Conservation (phyloP, 2,329 filamentous ascomycete species). For the Penicillium sp. region DNA sequence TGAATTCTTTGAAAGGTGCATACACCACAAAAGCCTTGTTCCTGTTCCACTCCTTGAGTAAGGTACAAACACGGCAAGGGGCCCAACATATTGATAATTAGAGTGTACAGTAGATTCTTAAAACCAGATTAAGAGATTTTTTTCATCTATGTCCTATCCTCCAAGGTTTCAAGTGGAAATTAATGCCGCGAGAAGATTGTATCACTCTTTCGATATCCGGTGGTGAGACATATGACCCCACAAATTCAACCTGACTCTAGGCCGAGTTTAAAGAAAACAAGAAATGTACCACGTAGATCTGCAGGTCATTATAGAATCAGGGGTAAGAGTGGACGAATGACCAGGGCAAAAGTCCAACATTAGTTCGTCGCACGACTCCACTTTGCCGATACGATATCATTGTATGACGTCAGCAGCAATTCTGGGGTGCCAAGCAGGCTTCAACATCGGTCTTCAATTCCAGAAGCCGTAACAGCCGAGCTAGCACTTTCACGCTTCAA, state of each 20-base stretch:
- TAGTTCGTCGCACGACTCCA: neutral
- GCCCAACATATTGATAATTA: neutral
- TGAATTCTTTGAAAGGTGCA: slow-evolving; percentile 18
- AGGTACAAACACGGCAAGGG: neutral
- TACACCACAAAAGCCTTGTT: slow-evolving; percentile 6
- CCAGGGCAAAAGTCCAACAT: neutral
- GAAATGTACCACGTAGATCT: neutral
- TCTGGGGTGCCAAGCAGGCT: neutral
- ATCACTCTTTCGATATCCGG: neutral
- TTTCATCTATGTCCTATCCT: neutral
- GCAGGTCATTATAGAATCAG: neutral
- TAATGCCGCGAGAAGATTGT: no score
- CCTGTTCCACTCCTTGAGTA: neutral
- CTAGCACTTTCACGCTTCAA: neutral
- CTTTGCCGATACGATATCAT: neutral
- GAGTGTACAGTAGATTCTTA: neutral
- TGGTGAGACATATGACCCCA: neutral
- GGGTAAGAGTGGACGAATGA: neutral
- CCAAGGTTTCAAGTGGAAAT: neutral
- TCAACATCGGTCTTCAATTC: neutral
- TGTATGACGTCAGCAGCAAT: neutral
- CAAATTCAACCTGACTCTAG: no score
- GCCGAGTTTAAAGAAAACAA: neutral
- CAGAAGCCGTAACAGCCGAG: neutral
- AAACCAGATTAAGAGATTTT: neutral